These are phyloP conservation scores for Sporothrix inflata DNA, from an alignment of 2,329 filamentous ascomycete species.

Conservation along the genomic window DNA sequence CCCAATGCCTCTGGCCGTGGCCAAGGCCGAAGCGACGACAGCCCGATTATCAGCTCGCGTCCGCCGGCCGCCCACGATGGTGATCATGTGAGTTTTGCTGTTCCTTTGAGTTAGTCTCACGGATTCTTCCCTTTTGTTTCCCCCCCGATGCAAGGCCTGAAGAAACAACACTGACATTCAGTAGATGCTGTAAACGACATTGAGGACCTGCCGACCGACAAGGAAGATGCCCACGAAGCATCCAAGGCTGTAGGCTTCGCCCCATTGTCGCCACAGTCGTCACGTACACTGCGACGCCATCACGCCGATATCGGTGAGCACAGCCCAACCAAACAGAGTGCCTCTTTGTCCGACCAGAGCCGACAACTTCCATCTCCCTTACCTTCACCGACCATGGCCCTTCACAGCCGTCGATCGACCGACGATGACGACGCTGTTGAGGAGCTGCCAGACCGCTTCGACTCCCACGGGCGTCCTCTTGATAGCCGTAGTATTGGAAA, in stretches of 20 bases:
- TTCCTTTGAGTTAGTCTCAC: slow-evolving; percentile 23
- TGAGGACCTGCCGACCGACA: not conserved
- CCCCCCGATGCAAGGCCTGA: not conserved
- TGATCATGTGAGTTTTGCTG: slow-evolving; percentile 35
- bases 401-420: not conserved
- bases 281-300: slow-evolving; percentile 50
- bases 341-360: not conserved
- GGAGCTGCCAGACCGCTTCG: slow-evolving; percentile 53
- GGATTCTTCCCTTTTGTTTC: not conserved
- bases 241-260: slow-evolving; percentile 52
- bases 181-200: slow-evolving; percentile 32
- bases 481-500: slow-evolving; percentile 24
- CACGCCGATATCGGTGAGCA: slow-evolving; percentile 37
- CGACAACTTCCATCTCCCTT: not conserved
- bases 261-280: slow-evolving; percentile 55
- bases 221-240: slow-evolving; percentile 29
- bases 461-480: slow-evolving; percentile 48
- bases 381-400: too few relatives aligned
- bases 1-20: not conserved
- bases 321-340: not conserved
- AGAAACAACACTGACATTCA: not conserved
- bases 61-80: slow-evolving; percentile 19
- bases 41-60: not conserved
- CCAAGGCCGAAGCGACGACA: slow-evolving; percentile 22
- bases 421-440: slow-evolving; percentile 46